Percentiles rank a stretch among this genome's conserved stretches.
Evolutionary conservation across 495 filamentous ascomycete species (phyloP).

Genomic region (Xylaria cubensis): DNA sequence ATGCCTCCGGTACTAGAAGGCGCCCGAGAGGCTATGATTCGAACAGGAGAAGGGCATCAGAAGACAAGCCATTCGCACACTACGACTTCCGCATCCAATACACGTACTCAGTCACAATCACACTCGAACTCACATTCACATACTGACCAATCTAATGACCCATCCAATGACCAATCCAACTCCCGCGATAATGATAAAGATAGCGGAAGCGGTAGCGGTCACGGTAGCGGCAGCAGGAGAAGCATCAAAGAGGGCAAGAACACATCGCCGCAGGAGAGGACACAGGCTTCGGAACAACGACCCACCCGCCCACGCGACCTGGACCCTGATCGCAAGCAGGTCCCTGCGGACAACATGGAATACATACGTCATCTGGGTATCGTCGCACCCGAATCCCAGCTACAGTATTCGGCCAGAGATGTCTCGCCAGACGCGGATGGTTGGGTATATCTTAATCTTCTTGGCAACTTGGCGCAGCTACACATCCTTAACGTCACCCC

Average conservation of each 20-base stretch:
- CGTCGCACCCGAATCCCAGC: slow-evolving; percentile 53
- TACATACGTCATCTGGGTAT: slow-evolving; percentile 76
- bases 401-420: slow-evolving; percentile 46
- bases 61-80: slow-evolving; percentile 46
- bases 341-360: slow-evolving; percentile 73
- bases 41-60: slow-evolving; percentile 33
- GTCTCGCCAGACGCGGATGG: slow-evolving; percentile 61
- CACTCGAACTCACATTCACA: slow-evolving; percentile 30
- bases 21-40: slow-evolving; percentile 49
- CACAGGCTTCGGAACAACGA: slow-evolving; percentile 63
- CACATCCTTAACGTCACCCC: slow-evolving; percentile 79
- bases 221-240: slow-evolving; percentile 35
- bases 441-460: slow-evolving; percentile 83
- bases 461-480: slow-evolving; percentile 80
- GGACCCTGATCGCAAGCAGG: slow-evolving; percentile 70
- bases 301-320: slow-evolving; percentile 76
- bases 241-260: slow-evolving; percentile 39
- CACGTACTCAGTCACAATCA: slow-evolving; percentile 40
- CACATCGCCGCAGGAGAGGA: slow-evolving; percentile 50
- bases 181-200: slow-evolving; percentile 50
- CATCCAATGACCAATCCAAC: slow-evolving; percentile 50
- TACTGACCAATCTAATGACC: slow-evolving; percentile 48
- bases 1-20: slow-evolving; percentile 30
- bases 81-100: slow-evolving; percentile 34
- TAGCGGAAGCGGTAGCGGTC: slow-evolving; percentile 42